Conservation (phyloP, 768 basidiomycete species). For the Suillus tomentosus region DNA sequence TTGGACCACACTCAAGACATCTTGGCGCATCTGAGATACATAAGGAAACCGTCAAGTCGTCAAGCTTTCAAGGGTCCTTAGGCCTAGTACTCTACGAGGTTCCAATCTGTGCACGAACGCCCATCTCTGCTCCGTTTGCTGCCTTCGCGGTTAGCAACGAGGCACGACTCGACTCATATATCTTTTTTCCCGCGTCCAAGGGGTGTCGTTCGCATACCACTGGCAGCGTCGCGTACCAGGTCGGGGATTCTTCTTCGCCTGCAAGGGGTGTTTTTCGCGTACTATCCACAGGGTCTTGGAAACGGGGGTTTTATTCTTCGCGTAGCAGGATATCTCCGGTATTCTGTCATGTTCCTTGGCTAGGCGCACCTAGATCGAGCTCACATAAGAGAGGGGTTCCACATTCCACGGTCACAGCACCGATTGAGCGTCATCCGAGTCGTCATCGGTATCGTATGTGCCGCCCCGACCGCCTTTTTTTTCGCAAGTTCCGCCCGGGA, state of each 20-base stretch:
- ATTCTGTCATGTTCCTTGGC: background rate
- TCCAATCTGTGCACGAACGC: background rate
- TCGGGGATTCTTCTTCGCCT: background rate
- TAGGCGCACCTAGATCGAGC: background rate
- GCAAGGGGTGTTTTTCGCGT: background rate
- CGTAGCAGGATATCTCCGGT: background rate
- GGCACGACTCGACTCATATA: background rate
- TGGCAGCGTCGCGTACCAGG: background rate
- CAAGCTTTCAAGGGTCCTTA: background rate
- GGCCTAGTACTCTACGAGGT: background rate
- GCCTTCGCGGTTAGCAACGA: background rate
- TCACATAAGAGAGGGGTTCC: no score
- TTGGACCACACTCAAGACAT: no score
- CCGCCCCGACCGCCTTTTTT: background rate
- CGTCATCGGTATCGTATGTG: background rate
- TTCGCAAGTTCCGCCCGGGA: background rate
- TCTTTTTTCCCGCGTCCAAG: background rate
- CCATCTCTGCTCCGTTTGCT: background rate
- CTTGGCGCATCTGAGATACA: no score
- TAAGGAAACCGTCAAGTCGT: no score
- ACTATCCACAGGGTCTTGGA: background rate
- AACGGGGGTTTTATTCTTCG: background rate
- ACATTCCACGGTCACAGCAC: background rate
- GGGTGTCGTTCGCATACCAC: background rate
- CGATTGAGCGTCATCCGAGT: background rate